phyloP scores from a whole-genome alignment of 75 land plant genomes.

The Selaginella moellendorffii region DNA sequence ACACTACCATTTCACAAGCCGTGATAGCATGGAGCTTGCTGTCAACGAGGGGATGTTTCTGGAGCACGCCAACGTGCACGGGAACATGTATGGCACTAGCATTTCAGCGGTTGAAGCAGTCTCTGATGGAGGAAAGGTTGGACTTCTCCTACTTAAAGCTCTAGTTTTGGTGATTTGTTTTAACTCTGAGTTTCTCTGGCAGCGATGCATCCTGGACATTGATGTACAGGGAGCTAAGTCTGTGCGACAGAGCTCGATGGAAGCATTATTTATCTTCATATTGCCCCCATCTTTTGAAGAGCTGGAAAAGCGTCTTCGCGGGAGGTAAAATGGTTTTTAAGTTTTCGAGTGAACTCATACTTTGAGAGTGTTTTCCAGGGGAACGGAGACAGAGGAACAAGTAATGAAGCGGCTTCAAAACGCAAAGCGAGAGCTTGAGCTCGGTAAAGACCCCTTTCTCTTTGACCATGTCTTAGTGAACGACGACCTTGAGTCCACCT shows the following conservation, averaged over 20 bases:
- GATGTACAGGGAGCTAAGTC: constrained; percentile 93
- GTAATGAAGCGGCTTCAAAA: constrained; percentile 66
- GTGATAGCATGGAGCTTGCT: constrained; percentile 57
- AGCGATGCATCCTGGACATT: constrained; percentile 95
- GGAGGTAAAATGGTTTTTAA: constrained; percentile 34
- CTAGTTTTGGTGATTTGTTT: not conserved
- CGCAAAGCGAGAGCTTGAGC: constrained; percentile 71
- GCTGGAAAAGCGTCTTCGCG: constrained; percentile 75
- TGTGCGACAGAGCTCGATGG: constrained; percentile 57
- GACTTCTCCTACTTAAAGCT: no score
- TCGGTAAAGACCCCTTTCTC: constrained; percentile 32
- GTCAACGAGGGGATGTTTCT: constrained; percentile 76
- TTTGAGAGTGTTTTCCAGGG: constrained; percentile 28
- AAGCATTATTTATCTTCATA: constrained; percentile 75
- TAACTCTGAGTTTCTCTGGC: constrained; percentile 13
- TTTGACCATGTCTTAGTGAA: constrained; percentile 70
- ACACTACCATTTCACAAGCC: constrained; percentile 73
- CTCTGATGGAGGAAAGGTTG: constrained; percentile 82
- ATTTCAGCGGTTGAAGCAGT: constrained; percentile 82
- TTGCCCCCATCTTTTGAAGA: constrained; percentile 65
- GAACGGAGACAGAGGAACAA: constrained; percentile 91
- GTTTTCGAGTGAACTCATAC: not conserved
- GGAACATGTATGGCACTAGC: constrained; percentile 94
- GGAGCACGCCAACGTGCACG: constrained; percentile 83
- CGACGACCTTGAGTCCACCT: constrained; percentile 50